phyloP scores from a whole-genome alignment of 2,329 filamentous ascomycete genomes.

The Aureobasidium uvarum region DNA sequence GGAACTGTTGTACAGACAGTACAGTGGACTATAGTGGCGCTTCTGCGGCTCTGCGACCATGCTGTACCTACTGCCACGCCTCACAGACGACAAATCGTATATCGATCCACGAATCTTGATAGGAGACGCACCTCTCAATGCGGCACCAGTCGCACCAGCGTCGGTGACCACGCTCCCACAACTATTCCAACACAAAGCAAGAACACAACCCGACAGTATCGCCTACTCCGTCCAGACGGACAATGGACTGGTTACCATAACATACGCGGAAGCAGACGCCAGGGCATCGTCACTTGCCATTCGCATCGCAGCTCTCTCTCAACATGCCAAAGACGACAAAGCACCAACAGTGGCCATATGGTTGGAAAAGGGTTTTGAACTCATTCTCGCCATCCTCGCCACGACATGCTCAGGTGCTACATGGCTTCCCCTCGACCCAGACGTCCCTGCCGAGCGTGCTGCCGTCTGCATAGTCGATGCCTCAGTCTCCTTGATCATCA shows the following conservation, averaged over 20 bases:
- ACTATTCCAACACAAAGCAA: constrained; percentile 8
- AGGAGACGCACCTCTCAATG: constrained; percentile 4
- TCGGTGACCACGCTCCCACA: constrained; percentile 7
- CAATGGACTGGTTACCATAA: not conserved
- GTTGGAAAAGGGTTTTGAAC: constrained; percentile 2
- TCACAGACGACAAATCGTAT: no score
- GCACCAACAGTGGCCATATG: constrained; percentile 12
- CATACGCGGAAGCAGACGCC: constrained; percentile 12
- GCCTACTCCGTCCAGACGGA: constrained; percentile 5
- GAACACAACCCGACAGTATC: not conserved
- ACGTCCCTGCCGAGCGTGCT: constrained; percentile 11
- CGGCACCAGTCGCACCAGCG: not conserved
- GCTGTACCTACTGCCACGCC: not conserved
- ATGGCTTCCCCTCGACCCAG: constrained; percentile 6
- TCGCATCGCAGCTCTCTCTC: not conserved
- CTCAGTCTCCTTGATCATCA: constrained; percentile 1
- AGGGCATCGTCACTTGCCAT: not conserved
- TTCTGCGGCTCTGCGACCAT: not conserved
- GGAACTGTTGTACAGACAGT: not conserved
- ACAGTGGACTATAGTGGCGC: not conserved
- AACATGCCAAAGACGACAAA: not conserved
- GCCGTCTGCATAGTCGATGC: not conserved
- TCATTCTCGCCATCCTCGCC: constrained; percentile 3
- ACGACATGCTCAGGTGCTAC: constrained; percentile 6
- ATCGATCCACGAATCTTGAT: not conserved